Percentiles rank a stretch among this genome's conserved stretches.
Conservation (phyloP, 2,329 filamentous ascomycete species). For the Alternaria panax region DNA sequence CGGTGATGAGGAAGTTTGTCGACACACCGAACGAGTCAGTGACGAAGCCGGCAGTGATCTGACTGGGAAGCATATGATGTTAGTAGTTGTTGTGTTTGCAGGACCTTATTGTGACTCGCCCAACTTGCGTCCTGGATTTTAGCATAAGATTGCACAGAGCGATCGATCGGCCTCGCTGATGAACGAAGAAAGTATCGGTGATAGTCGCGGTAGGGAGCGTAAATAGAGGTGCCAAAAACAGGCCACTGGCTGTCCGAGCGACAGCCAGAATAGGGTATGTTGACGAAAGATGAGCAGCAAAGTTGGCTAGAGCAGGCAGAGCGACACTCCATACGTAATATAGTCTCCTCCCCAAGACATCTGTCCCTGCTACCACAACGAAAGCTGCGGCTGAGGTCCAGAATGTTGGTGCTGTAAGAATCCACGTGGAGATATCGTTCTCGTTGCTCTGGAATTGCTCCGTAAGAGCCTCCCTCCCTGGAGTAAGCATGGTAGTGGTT, state of each 20-base stretch:
- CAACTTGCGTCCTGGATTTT: conserved; percentile 20
- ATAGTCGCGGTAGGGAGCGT: conserved; percentile 22
- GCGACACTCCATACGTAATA: conserved; percentile 19
- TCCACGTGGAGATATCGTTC: conserved; percentile 18
- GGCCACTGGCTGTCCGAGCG: conserved; percentile 18
- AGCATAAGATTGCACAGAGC: conserved; percentile 23
- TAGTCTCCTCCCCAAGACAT: conserved; percentile 19
- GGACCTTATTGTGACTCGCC: conserved; percentile 6
- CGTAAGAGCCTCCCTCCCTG: conserved; percentile 16
- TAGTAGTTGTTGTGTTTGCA: background rate
- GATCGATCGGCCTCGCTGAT: conserved; percentile 21
- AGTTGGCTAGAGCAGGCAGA: conserved; percentile 17
- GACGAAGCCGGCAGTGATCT: conserved; percentile 16
- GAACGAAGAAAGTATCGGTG: conserved; percentile 22
- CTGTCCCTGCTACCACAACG: conserved; percentile 16
- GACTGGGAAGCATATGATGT: background rate
- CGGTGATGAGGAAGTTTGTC: conserved; percentile 19
- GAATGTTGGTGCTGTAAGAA: conserved; percentile 22
- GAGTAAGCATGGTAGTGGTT: conserved; percentile 20
- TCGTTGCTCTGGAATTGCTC: conserved; percentile 19
- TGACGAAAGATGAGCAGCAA: conserved; percentile 13
- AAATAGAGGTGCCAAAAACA: conserved; percentile 21
- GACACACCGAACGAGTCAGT: conserved; percentile 18
- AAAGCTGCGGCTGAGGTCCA: conserved; percentile 23
- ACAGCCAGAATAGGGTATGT: conserved; percentile 17